Conservation (phyloP, 306 rosid genomes). For the Herpetospermum pedunculosum region DNA sequence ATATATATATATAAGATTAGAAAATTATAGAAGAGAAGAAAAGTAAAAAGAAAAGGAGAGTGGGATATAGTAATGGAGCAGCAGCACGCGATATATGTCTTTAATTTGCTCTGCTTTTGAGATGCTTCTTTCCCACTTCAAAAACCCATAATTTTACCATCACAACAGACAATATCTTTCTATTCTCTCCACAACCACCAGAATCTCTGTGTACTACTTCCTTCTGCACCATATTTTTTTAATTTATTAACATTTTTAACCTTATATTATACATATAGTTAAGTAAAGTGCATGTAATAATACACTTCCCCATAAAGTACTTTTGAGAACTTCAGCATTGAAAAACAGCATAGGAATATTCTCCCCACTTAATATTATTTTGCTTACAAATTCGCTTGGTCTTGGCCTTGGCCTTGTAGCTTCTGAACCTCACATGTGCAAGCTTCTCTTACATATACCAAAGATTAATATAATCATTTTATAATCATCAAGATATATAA, state of each 20-base stretch:
- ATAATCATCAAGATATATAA: too few relatives aligned
- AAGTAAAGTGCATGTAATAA: background rate
- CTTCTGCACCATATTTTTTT: background rate
- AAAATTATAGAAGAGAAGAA: background rate
- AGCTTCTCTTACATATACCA: background rate
- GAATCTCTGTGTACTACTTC: background rate
- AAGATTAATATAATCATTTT: background rate
- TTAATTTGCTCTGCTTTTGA: background rate
- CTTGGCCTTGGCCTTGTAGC: background rate
- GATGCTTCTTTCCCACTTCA: background rate
- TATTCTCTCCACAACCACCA: background rate
- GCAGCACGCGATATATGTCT: background rate
- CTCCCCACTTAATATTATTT: background rate
- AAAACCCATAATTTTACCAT: background rate
- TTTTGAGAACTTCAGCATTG: background rate
- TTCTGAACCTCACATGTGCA: background rate
- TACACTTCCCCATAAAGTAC: background rate
- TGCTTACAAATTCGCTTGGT: background rate
- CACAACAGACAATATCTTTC: background rate
- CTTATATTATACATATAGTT: background rate
- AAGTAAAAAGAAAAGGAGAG: background rate
- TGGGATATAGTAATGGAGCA: background rate
- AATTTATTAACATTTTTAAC: too few relatives aligned
- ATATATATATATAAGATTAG: background rate
- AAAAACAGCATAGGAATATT: background rate